Base-by-base conservation (phyloP, 2,329 filamentous ascomycete species). In the Sclerotinia borealis region DNA sequence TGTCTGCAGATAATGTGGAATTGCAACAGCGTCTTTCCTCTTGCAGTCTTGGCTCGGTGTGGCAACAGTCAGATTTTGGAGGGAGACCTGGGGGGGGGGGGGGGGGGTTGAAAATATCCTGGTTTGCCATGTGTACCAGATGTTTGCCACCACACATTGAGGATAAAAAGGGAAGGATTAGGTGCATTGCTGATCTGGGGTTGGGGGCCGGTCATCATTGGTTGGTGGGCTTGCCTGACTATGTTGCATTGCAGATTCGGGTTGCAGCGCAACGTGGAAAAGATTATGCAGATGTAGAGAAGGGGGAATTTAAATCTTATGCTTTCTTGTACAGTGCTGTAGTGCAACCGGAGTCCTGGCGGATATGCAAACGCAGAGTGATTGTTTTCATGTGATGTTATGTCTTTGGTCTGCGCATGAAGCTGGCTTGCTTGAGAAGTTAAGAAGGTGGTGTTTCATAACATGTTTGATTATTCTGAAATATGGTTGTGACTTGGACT, bases 111-210 rank as follows among this genome's bases (percentile, higher is more conserved):
- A 36, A 45, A 25, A 25, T 11, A 63, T 63, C 60, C 60, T 27
- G 51, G 60, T 45, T 63, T 63, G 60, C 60, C 60, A 63, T 63
- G 60, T 51, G 60, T 17, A 22, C 34, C 29, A 34, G 51, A n/a
- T 31, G 25, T 37, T 9, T 60, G 51, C 47, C 36, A 47, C 25
- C 25, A 31, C 10, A 34, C 25, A 31, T 22, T 31, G 52, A 55
- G 8, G 31, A 3, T 25, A 7, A 45, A 36, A 47, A 31, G 25
- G 37, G 39, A 61, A 48, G 22, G 31, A 36, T 17, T 15, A 37
- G 41, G 39, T 22, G 51, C 27, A 25, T 25, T 47, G 31, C 39
- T 47, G 49, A 62, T 56, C 59, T 45, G 49, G 50, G 39, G 27
- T 56, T 62, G 51, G 50, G 59, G 51, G 60, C 60, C 34, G 34